A percentile compares a stretch with the other conserved stretches of the same genome.
Evolutionary conservation across 352 stramenopile species (phyloP).

Genomic region (Globisporangium spinosum): DNA sequence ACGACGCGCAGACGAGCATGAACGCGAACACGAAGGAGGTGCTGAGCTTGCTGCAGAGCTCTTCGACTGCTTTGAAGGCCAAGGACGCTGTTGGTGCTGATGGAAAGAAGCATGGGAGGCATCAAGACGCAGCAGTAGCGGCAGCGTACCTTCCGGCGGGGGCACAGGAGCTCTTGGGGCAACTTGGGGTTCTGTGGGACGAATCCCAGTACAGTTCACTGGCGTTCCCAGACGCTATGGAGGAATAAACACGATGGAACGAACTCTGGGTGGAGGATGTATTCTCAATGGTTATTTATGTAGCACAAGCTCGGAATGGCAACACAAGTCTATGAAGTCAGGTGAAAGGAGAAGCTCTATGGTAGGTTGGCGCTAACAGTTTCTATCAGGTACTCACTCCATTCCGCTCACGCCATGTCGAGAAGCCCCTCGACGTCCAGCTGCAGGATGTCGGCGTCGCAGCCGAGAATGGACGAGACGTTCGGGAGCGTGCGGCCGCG

Average conservation of each 20-base stretch:
- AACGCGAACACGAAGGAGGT: constrained; percentile 62
- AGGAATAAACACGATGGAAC: neutral
- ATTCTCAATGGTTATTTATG: neutral
- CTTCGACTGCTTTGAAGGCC: constrained; percentile 28
- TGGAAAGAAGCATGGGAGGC: constrained; percentile 4
- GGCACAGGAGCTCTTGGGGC: constrained; percentile 46
- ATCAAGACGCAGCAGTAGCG: constrained; percentile 2
- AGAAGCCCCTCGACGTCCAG: constrained; percentile 94
- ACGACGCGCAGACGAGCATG: constrained; percentile 53
- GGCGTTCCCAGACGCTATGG: constrained; percentile 36
- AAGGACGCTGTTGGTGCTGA: constrained; percentile 23
- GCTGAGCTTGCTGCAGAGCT: constrained; percentile 53
- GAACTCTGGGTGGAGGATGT: neutral
- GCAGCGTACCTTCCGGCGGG: constrained; percentile 16
- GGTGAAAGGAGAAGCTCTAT: neutral
- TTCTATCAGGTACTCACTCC: neutral
- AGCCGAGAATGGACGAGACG: constrained; percentile 88
- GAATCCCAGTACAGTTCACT: constrained; percentile 78
- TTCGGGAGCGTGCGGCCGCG: constrained; percentile 96
- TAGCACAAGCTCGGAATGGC: neutral
- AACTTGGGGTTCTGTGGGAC: constrained; percentile 80
- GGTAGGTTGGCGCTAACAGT: neutral
- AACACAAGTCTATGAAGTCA: neutral
- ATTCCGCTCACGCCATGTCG: constrained; percentile 40
- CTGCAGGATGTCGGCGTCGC: constrained; percentile 95